A percentile compares a stretch with the other conserved stretches of the same genome.
Conservation (phyloP, 371 early-diverging fungal genomes). For the Mucor piriformis region DNA sequence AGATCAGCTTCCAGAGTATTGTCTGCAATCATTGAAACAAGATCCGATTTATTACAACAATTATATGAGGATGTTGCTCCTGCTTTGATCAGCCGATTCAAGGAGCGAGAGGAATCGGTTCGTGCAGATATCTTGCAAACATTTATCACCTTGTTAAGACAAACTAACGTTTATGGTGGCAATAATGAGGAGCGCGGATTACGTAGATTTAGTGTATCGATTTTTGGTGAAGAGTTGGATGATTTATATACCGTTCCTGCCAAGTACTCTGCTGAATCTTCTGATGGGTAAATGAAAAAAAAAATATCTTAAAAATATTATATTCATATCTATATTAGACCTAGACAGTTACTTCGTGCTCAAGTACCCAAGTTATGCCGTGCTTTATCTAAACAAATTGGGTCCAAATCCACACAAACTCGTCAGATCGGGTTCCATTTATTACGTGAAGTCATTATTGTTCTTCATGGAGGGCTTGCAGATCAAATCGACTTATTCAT, state of each 20-base stretch:
- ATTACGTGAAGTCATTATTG: conserved; percentile 70
- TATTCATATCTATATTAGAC: conserved; percentile 3
- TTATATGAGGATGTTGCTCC: conserved; percentile 74
- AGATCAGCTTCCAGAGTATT: conserved; percentile 84
- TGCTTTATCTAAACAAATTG: conserved; percentile 71
- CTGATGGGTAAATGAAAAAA: not conserved
- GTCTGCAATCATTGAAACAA: conserved; percentile 73
- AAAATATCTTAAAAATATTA: no score
- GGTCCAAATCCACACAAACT: conserved; percentile 73
- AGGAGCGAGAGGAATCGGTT: conserved; percentile 92
- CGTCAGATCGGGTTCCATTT: conserved; percentile 78
- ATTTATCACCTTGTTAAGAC: conserved; percentile 73
- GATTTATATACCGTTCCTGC: conserved; percentile 3
- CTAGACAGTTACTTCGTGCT: conserved; percentile 56
- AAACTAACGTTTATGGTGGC: conserved; percentile 65
- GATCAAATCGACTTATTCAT: conserved; percentile 68
- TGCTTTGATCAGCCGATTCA: conserved; percentile 78
- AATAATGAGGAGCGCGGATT: not conserved
- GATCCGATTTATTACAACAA: conserved; percentile 66
- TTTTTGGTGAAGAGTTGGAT: conserved; percentile 51
- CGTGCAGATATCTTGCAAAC: conserved; percentile 83
- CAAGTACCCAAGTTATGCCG: conserved; percentile 71
- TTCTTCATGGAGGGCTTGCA: conserved; percentile 75
- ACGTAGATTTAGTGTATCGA: conserved; percentile 67
- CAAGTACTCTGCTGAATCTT: not conserved